Conservation (phyloP, 1,139 yeast genomes). For the Protomyces gravidus region DNA sequence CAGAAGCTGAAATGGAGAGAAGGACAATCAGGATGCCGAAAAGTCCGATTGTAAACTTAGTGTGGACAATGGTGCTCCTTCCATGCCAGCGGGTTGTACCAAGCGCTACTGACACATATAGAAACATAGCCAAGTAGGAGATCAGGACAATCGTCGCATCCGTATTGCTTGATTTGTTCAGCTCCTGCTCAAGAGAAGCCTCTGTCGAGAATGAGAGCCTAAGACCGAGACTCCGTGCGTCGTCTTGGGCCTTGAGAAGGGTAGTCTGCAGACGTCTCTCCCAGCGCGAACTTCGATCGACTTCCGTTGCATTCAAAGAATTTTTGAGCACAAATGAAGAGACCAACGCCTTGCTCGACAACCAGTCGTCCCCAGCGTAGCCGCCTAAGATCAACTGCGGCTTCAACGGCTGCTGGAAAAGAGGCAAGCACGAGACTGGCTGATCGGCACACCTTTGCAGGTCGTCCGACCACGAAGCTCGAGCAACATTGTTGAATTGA, state of each 20-base stretch:
- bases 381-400: slow-evolving; percentile 59
- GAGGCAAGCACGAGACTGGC: slow-evolving; percentile 86
- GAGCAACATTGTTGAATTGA: slow-evolving; percentile 50
- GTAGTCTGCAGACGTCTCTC: slow-evolving; percentile 59
- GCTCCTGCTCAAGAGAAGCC: slow-evolving; percentile 73
- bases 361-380: slow-evolving; percentile 48
- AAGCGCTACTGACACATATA: slow-evolving; percentile 78
- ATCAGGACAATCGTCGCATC: slow-evolving; percentile 66
- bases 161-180: slow-evolving; percentile 73
- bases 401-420: slow-evolving; percentile 84
- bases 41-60: slow-evolving; percentile 72
- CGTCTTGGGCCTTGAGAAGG: slow-evolving; percentile 47
- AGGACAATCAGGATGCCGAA: slow-evolving; percentile 77
- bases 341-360: slow-evolving; percentile 65
- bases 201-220: slow-evolving; percentile 75
- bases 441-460: slow-evolving; percentile 61
- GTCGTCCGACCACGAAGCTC: slow-evolving; percentile 52
- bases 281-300: slow-evolving; percentile 54
- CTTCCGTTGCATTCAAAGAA: slow-evolving; percentile 46
- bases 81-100: slow-evolving; percentile 45
- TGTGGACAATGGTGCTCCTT: slow-evolving; percentile 46
- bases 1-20: slow-evolving; percentile 71
- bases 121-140: slow-evolving; percentile 83
- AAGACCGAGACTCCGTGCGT: slow-evolving; percentile 49
- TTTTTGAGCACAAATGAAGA: slow-evolving; percentile 61